Conservation (phyloP, 306 rosid species). For the Quercus wislizeni region DNA sequence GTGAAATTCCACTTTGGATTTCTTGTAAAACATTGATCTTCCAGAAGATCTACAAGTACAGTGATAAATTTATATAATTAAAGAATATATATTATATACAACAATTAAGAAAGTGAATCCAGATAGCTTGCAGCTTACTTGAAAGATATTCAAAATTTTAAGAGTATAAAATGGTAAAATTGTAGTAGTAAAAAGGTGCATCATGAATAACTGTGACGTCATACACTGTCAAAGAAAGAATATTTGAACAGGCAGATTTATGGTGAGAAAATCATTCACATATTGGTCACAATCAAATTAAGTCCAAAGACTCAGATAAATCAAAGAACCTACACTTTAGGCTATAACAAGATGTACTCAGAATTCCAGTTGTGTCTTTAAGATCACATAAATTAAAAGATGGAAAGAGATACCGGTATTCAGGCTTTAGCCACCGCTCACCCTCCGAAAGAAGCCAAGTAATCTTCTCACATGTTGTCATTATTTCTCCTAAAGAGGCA, state of each 20-base stretch:
- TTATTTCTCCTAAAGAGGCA: conserved; percentile 90
- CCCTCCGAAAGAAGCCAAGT: conserved; percentile 96
- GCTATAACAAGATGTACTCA: conserved; percentile 1
- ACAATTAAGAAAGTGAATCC: conserved; percentile 7
- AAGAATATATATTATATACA: background rate
- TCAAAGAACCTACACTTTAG: background rate
- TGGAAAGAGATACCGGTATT: conserved; percentile 57
- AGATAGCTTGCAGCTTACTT: conserved; percentile 1
- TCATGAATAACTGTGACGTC: background rate
- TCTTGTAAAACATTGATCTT: conserved; percentile 82
- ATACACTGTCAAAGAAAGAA: background rate
- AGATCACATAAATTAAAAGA: conserved; percentile 17
- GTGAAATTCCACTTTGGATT: conserved; percentile 82
- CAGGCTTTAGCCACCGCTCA: conserved; percentile 88
- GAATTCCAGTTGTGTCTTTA: background rate
- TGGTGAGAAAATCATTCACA: conserved; percentile 1
- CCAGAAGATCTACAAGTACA: conserved; percentile 70
- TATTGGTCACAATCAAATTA: conserved; percentile 11
- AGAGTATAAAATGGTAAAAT: background rate
- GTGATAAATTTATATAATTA: conserved; percentile 8
- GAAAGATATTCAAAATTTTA: background rate
- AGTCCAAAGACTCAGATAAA: background rate
- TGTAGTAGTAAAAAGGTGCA: background rate
- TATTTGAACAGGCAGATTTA: conserved; percentile 1
- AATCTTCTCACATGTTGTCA: conserved; percentile 97